Conservation (phyloP, 2,329 filamentous ascomycete species). For the Aspergillus proliferans region DNA sequence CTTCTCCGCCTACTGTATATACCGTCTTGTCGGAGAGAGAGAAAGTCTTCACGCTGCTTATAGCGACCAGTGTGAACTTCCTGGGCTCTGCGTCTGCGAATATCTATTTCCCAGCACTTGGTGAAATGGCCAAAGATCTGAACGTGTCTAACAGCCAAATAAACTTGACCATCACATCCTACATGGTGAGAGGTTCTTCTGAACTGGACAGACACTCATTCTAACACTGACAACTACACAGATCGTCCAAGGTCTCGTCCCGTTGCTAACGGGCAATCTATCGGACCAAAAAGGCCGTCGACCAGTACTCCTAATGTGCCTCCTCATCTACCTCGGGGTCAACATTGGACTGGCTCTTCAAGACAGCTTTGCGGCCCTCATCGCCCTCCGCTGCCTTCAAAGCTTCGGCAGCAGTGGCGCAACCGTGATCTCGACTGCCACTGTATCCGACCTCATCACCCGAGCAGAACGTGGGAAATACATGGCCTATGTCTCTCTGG, state of each 20-base stretch:
- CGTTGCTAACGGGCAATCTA: background rate
- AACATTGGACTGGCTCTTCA: background rate
- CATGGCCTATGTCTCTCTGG: slow-evolving; percentile 5
- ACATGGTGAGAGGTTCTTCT: background rate
- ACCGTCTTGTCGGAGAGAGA: background rate
- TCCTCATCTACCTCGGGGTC: background rate
- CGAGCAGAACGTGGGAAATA: too few species aligned
- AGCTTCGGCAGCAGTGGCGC: background rate
- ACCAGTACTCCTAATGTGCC: background rate
- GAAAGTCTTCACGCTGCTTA: background rate
- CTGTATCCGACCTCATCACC: too few species aligned
- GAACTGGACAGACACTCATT: background rate
- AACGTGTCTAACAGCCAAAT: background rate
- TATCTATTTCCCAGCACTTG: background rate
- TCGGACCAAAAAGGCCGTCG: background rate
- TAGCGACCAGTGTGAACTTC: background rate
- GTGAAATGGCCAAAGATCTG: background rate
- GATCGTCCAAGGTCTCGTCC: background rate
- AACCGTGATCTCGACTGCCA: too few species aligned
- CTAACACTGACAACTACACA: too few species aligned
- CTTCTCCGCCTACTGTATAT: background rate
- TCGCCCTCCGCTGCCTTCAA: background rate
- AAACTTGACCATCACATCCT: background rate
- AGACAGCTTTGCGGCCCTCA: background rate
- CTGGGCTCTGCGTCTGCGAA: background rate